phyloP scores from a whole-genome alignment of 1,139 yeast species.

The Yarrowia galli region DNA sequence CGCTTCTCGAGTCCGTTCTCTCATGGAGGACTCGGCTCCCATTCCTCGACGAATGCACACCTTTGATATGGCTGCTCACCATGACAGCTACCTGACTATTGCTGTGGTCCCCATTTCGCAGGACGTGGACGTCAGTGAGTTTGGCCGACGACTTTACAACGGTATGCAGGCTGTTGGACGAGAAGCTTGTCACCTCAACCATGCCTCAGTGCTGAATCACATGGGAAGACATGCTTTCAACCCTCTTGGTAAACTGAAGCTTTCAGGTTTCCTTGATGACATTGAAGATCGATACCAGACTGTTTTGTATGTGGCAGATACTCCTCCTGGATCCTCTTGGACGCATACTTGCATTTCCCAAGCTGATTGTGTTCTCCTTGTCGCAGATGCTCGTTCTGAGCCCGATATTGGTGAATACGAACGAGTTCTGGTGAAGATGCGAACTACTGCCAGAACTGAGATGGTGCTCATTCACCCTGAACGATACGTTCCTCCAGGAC shows the following conservation, averaged over 20 bases:
- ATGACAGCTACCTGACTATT: constrained; percentile 69
- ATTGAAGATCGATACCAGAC: constrained; percentile 89
- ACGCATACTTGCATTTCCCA: constrained; percentile 91
- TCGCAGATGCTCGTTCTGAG: constrained; percentile 61
- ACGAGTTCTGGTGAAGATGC: constrained; percentile 71
- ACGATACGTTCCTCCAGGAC: constrained; percentile 80
- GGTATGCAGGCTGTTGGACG: constrained; percentile 78
- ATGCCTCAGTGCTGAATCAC: constrained; percentile 78
- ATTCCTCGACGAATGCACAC: constrained; percentile 51
- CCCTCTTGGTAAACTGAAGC: constrained; percentile 80
- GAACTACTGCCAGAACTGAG: constrained; percentile 89
- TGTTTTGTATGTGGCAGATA: constrained; percentile 86
- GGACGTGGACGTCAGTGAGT: constrained; percentile 84
- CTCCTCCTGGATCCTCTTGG: constrained; percentile 86
- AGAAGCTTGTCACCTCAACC: constrained; percentile 78
- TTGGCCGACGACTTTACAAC: constrained; percentile 73
- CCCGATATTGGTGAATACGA: constrained; percentile 88
- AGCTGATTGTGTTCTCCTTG: constrained; percentile 78
- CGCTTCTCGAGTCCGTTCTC: constrained; percentile 66
- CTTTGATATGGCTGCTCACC: constrained; percentile 48
- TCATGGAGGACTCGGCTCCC: constrained; percentile 42
- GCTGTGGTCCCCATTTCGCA: constrained; percentile 80
- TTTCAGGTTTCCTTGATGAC: constrained; percentile 88
- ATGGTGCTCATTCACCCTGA: constrained; percentile 85
- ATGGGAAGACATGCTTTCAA: constrained; percentile 94